phyloP scores from a whole-genome alignment of 129 eudicot genomes.

The Rutidosis leptorrhynchoides region DNA sequence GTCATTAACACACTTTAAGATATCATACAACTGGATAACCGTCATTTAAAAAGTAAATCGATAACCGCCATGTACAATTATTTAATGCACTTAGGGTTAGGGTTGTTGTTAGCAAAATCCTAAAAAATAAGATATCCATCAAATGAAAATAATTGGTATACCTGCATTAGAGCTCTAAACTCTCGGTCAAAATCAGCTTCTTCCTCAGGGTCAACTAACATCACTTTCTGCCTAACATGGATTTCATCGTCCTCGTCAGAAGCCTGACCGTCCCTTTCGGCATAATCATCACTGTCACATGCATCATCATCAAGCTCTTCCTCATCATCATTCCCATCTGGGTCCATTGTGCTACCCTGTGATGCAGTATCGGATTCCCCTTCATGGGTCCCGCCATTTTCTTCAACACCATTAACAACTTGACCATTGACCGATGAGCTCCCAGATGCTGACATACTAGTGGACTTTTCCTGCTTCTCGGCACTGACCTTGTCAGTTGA shows the following conservation, averaged over 20 bases:
- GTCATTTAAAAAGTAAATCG: too few species aligned
- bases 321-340: conserved; percentile 60
- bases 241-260: conserved; percentile 90
- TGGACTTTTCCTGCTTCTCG: conserved; percentile 63
- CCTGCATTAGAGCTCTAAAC: conserved; percentile 91
- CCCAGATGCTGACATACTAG: conserved; percentile 44
- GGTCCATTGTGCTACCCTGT: conserved; percentile 65
- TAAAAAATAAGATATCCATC: not conserved
- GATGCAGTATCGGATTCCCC: conserved; percentile 79
- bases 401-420: conserved; percentile 58
- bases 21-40: too few species aligned
- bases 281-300: conserved; percentile 71
- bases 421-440: conserved; percentile 52
- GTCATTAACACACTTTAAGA: too few species aligned
- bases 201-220: conserved; percentile 76
- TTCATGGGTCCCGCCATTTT: conserved; percentile 72
- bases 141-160: conserved; percentile 1
- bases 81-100: too few species aligned
- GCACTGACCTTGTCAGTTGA: conserved; percentile 48
- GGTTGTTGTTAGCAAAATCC: too few species aligned
- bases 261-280: conserved; percentile 51
- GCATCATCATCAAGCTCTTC: conserved; percentile 72
- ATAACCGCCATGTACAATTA: too few species aligned
- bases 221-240: conserved; percentile 77
- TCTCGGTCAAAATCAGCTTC: conserved; percentile 89